A percentile compares a stretch with the other conserved stretches of the same genome.
Conservation (phyloP, 345 rosid genomes). For the Syzygium oleosum region DNA sequence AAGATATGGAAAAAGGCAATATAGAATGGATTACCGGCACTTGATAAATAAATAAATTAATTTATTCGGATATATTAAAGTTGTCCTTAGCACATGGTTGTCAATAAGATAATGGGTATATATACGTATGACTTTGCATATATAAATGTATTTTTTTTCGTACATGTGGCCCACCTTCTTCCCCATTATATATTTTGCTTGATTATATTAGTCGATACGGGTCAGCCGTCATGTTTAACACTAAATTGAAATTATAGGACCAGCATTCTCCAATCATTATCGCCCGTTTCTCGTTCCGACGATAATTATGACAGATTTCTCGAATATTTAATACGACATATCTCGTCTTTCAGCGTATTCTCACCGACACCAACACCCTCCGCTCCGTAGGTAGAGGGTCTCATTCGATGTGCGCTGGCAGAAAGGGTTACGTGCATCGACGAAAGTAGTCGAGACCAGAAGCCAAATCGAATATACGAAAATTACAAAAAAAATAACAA, state of each 20-base stretch:
- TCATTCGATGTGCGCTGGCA: background rate
- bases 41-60: background rate
- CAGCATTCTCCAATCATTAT: background rate
- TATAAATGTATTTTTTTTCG: background rate
- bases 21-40: background rate
- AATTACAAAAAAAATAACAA: background rate
- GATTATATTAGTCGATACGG: background rate
- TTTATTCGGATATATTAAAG: background rate
- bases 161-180: background rate
- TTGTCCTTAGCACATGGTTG: background rate
- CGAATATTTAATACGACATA: background rate
- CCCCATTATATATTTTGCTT: background rate
- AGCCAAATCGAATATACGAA: background rate
- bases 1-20: background rate
- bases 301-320: background rate
- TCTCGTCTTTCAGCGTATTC: background rate
- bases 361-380: rapidly evolving
- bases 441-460: rapidly evolving
- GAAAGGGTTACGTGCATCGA: background rate
- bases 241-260: background rate
- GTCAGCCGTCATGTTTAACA: background rate
- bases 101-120: background rate
- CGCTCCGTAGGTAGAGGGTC: background rate
- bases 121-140: background rate
- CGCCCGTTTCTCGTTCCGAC: background rate